These are phyloP conservation scores for Rhododendron kiyosumense DNA, from an alignment of 148 eudicot species.

Conservation along the genomic window DNA sequence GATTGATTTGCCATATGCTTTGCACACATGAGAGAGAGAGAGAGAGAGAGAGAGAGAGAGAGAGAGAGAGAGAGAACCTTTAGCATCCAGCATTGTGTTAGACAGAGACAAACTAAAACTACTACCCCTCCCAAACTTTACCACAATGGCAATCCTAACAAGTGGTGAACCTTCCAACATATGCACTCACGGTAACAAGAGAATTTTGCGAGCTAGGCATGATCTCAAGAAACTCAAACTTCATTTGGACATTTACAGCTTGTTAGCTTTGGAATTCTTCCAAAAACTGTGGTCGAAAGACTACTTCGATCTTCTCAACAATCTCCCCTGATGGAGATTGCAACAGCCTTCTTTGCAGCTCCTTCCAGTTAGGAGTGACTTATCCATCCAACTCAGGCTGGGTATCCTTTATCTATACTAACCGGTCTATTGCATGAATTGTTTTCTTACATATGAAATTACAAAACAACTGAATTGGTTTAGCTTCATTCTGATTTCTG, in stretches of 20 bases:
- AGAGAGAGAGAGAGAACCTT: neutral
- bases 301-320: neutral
- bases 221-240: neutral
- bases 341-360: neutral
- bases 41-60: too few relatives aligned
- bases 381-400: neutral
- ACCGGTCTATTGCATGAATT: neutral
- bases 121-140: neutral
- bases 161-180: neutral
- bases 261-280: neutral
- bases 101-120: neutral
- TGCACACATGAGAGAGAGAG: neutral
- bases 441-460: neutral
- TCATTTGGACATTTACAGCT: neutral
- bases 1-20: neutral
- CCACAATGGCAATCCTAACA: neutral
- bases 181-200: neutral
- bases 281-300: neutral
- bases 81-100: neutral
- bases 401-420: neutral
- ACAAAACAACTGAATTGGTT: neutral
- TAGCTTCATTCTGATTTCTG: neutral
- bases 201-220: neutral
- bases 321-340: neutral
- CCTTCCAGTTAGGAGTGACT: neutral